These are phyloP conservation scores for Kitagawia praeruptora DNA, from an alignment of 129 eudicot genomes.

Conservation along the genomic window DNA sequence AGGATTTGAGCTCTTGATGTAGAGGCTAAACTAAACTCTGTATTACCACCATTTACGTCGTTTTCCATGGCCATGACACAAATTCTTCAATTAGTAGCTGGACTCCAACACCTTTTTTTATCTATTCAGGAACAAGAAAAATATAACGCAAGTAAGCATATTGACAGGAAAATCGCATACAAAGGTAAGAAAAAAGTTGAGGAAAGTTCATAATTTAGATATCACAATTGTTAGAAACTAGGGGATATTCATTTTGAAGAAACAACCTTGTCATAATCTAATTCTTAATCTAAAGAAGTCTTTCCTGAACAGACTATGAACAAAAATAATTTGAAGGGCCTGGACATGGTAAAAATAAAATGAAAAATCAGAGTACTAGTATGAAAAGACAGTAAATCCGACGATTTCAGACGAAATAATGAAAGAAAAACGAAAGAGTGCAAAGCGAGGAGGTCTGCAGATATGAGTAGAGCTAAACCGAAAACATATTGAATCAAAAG, in stretches of 20 bases:
- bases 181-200: neutral
- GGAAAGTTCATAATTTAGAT: neutral
- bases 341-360: too few relatives aligned
- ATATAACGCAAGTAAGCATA: too few relatives aligned
- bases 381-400: too few relatives aligned
- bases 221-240: neutral
- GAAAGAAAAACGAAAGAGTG: too few relatives aligned
- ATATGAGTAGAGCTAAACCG: too few relatives aligned
- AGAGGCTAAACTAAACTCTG: slow-evolving; percentile 6
- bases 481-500: neutral
- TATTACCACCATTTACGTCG: neutral
- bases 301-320: neutral
- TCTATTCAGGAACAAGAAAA: neutral
- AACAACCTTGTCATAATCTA: too few relatives aligned
- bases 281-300: neutral
- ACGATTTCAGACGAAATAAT: too few relatives aligned
- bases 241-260: neutral
- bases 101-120: neutral
- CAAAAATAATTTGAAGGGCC: too few relatives aligned
- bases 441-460: too few relatives aligned
- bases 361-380: too few relatives aligned
- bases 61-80: neutral
- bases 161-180: too few relatives aligned
- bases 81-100: neutral
- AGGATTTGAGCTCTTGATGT: neutral